Evolutionary conservation across 202 grass and related monocot species (phyloP).

Genomic region (Panicum hallii): DNA sequence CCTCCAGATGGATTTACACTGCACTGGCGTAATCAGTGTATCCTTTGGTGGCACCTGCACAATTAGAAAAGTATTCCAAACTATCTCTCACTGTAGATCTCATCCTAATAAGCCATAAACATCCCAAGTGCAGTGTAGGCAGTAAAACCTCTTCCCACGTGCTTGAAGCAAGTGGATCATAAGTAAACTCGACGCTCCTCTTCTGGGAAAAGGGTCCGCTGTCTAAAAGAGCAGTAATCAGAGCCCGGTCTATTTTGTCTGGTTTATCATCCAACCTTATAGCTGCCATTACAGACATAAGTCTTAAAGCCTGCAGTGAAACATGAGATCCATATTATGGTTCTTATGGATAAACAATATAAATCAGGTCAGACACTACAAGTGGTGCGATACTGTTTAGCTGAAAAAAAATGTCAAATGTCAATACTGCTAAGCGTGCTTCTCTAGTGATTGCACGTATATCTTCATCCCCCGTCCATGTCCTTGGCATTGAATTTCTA

Average conservation of each 20-base stretch:
- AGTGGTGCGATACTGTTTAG: constrained; percentile 2
- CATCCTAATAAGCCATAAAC: background rate
- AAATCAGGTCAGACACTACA: constrained; percentile 17
- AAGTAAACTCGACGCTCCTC: constrained; percentile 52
- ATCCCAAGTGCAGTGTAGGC: constrained; percentile 29
- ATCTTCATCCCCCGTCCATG: constrained; percentile 84
- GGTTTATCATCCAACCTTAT: constrained; percentile 71
- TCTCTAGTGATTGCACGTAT: constrained; percentile 80
- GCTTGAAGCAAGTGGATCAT: constrained; percentile 74
- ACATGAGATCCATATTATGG: constrained; percentile 33
- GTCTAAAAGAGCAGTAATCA: constrained; percentile 68
- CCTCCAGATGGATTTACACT: constrained; percentile 84
- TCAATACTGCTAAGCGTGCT: constrained; percentile 67
- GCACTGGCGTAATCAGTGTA: constrained; percentile 77
- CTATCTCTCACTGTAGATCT: constrained; percentile 29
- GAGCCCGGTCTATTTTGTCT: constrained; percentile 72
- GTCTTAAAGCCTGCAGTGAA: constrained; percentile 80
- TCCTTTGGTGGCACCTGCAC: constrained; percentile 67
- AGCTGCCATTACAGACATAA: constrained; percentile 73
- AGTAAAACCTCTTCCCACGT: constrained; percentile 80
- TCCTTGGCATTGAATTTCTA: constrained; percentile 80
- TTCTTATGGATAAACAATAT: constrained; percentile 20
- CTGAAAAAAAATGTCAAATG: constrained; percentile 31
- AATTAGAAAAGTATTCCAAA: constrained; percentile 28
- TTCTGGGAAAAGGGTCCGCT: constrained; percentile 55